A percentile compares a stretch with the other conserved stretches of the same genome.
Evolutionary conservation across 179 eudicot genomes (phyloP).

Genomic region (Spinacia oleracea): DNA sequence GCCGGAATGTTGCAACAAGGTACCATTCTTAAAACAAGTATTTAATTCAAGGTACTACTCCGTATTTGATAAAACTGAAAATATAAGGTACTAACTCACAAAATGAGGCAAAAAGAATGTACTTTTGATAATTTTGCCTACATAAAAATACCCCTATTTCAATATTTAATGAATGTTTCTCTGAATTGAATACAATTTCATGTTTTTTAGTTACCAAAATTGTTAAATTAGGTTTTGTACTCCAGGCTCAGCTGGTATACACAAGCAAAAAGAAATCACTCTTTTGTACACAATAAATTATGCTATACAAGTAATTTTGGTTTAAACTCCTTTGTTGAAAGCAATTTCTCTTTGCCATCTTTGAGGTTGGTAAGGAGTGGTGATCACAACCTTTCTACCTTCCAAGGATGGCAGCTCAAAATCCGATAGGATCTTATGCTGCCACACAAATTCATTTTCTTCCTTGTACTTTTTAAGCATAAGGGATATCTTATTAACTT

Average conservation of each 20-base stretch:
- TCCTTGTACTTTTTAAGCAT: slow-evolving; percentile 48
- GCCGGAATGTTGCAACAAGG: no score
- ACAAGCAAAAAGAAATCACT: slow-evolving; percentile 3
- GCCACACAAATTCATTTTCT: slow-evolving; percentile 67
- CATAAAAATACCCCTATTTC: no score
- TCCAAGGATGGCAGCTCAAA: slow-evolving; percentile 56
- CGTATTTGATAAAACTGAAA: no score
- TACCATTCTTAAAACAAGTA: no score
- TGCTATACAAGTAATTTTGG: slow-evolving; percentile 10
- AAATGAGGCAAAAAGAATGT: no score
- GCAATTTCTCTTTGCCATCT: slow-evolving; percentile 52
- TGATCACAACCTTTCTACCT: slow-evolving; percentile 46
- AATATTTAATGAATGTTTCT: no score
- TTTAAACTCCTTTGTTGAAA: slow-evolving; percentile 36
- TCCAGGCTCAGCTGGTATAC: slow-evolving; percentile 3
- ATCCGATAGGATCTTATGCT: slow-evolving; percentile 45
- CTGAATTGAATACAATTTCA: no score
- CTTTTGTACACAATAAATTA: slow-evolving; percentile 23
- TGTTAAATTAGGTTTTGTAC: no score
- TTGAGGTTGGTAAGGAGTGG: slow-evolving; percentile 49
- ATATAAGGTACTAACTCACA: no score
- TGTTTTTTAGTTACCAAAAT: no score
- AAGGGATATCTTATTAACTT: slow-evolving; percentile 38
- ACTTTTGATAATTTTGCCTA: no score
- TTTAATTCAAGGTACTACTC: no score